Evolutionary conservation across 2,329 filamentous ascomycete genomes (phyloP), one percentile per base, ranked within the genome.

Genomic region (Aspergillus floridensis): DNA sequence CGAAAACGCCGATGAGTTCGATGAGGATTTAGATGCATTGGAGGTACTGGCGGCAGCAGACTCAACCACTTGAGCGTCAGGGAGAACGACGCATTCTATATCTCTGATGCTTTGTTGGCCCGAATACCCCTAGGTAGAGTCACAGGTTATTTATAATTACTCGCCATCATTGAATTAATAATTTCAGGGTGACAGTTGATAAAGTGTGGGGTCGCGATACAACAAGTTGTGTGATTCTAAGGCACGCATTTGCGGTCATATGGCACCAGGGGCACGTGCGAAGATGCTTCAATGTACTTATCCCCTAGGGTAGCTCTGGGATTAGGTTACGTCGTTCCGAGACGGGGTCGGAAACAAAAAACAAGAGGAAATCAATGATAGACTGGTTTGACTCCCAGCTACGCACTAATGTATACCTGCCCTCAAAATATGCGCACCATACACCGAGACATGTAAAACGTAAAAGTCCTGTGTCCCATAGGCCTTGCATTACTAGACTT

Each of bases 1-100:
- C 16, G 55, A 66, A 38, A 60, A 49, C 44, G 68, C 69, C 22
- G 74, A 72, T 53, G 74, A 77, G 32, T 77, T 77, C 63, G 76
- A 78, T 35, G 73, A 74, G 47, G 78, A 80, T 61, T 69, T 74
- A 19, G 78, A 79, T 55, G 76, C 75, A 22, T 63, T 79, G 29
- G 75, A 79, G 59, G 75, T 74, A 50, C 64, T 79, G 38, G 71
- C 71, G 35, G 73, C 72, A 48, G 70, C 70, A 51, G 68, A 71
- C 35, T 59, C 59, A 41, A 41, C 58, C 5, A 29, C 21, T n/a
- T 47, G 56, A 47, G 11, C 47, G 22, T 22, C 31, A 48, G 47
- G 29, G 4, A 41, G 29, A 10, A 22, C 5, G 10, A 6, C 24
- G 6, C 3, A 7, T 14, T 16, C 19, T 44, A 5, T 11, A 53